Conservation (phyloP, 2,329 filamentous ascomycete species). For the Cladophialophora carrionii region DNA sequence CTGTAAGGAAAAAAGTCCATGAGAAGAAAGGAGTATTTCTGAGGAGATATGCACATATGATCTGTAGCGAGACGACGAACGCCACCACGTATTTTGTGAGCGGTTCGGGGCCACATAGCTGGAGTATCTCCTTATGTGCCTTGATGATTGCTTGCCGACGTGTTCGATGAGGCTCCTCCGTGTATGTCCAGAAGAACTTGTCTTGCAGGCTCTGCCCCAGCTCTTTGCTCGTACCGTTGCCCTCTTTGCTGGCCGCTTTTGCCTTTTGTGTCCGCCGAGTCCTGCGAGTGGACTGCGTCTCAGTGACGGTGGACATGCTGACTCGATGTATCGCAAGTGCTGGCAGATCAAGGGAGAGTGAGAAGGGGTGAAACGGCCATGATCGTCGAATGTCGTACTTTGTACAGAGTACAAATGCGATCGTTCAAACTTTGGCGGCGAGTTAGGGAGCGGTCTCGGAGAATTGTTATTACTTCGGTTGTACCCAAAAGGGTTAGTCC, state of each 20-base stretch:
- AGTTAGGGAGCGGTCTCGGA: not conserved
- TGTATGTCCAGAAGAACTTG: conserved; percentile 98
- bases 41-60: conserved; percentile 75
- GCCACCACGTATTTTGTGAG: conserved; percentile 92
- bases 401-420: not conserved
- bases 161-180: conserved; percentile 93
- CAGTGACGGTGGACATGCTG: conserved; percentile 31
- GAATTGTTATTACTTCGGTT: not conserved
- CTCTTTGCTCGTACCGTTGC: conserved; percentile 14
- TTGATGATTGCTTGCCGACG: conserved; percentile 94
- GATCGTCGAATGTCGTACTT: not conserved
- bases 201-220: conserved; percentile 43
- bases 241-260: conserved; percentile 4
- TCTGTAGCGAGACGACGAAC: conserved; percentile 79
- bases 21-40: conserved; percentile 78
- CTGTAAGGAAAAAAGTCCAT: conserved; percentile 80
- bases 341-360: not conserved
- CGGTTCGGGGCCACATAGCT: conserved; percentile 94
- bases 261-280: conserved; percentile 8
- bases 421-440: not conserved
- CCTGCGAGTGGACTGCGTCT: conserved; percentile 26
- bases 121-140: conserved; percentile 95
- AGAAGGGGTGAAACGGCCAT: not conserved
- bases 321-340: not conserved
- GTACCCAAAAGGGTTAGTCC: not conserved